Base-by-base conservation (phyloP, 2,329 filamentous ascomycete genomes). In the Chlorencoelia australis region DNA sequence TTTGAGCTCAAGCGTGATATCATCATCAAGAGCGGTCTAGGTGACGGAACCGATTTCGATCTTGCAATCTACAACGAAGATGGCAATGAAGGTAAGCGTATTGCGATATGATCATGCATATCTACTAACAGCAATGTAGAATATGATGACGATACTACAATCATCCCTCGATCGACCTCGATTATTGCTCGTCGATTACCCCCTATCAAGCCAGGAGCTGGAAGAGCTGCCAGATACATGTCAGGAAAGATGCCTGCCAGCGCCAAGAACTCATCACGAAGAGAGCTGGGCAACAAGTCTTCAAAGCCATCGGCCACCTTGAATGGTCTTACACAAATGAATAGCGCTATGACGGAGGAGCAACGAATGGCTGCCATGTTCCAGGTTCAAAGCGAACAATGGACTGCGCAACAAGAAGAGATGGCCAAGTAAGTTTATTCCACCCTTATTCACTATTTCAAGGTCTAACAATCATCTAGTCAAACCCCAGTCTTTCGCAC, bases 1-100 rank as follows among this genome's bases (percentile, higher is more conserved):
- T 98, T 96, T 65, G 93, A 98, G 59, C 72, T 98, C 58, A 98
- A 98, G 68, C 83, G 89, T 67, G 91, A 96, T 65, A 98, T 98
- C 56, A 98, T 98, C 67, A 79, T 75, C 60, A 84, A 89, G 61
- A 93, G 86, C 62, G 86, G 85, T 43, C 73, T 98, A 49, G 91
- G 91, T 50, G 89, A 96, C 63, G 91, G 91, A 44, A 86, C 84
- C 48, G 91, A 98, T 59, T 95, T 96, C 60, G 89, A 98, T 62
- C 75, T 98, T 36, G 80, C 85, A 47, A 93, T 98, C 50, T 94
- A 87, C 63, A 84, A 86, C 45, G 86, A 94, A 58, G 88, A 96
- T 60, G 82, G 79, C 48, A 84, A 78, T 58, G 86, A 94, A 74
- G 84, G 86, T 91, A 70, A 69, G 75, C 60, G 37, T 40, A n/a